Evolutionary conservation across 2,329 filamentous ascomycete species (phyloP).

Genomic region (Monilinia vaccinii-corymbosi): DNA sequence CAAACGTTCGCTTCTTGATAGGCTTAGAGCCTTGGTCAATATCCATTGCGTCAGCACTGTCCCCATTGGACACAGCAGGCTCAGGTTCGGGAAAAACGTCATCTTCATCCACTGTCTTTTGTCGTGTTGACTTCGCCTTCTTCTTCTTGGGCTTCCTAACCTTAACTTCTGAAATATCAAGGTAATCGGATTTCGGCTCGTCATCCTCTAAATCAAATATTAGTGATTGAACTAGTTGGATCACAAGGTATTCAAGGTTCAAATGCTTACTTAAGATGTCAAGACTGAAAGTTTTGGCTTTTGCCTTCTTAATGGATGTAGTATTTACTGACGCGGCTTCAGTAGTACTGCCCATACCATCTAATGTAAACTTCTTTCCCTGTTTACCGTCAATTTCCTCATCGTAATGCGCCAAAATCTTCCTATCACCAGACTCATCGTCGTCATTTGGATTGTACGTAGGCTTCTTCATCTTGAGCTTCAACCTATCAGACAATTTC

Average conservation of each 20-base stretch:
- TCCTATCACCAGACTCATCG: constrained; percentile 50
- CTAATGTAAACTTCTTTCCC: constrained; percentile 76
- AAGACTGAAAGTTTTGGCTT: constrained; percentile 64
- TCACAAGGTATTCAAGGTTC: neutral
- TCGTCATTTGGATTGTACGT: constrained; percentile 80
- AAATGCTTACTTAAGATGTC: constrained; percentile 51
- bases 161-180: constrained; percentile 79
- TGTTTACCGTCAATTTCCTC: constrained; percentile 92
- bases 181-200: constrained; percentile 72
- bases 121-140: constrained; percentile 67
- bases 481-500: constrained; percentile 63
- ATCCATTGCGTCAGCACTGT: constrained; percentile 57
- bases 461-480: constrained; percentile 82
- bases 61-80: constrained; percentile 21
- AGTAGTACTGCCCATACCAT: constrained; percentile 62
- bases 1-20: constrained; percentile 53
- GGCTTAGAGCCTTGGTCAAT: constrained; percentile 50
- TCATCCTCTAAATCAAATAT: constrained; percentile 41
- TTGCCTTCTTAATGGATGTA: constrained; percentile 47
- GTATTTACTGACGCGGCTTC: constrained; percentile 44
- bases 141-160: constrained; percentile 93
- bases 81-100: constrained; percentile 41
- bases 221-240: constrained; percentile 25
- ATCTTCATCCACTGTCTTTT: constrained; percentile 57
- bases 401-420: constrained; percentile 83